Evolutionary conservation across 106 monocot genomes (phyloP).

Genomic region (Iris macrosiphon): DNA sequence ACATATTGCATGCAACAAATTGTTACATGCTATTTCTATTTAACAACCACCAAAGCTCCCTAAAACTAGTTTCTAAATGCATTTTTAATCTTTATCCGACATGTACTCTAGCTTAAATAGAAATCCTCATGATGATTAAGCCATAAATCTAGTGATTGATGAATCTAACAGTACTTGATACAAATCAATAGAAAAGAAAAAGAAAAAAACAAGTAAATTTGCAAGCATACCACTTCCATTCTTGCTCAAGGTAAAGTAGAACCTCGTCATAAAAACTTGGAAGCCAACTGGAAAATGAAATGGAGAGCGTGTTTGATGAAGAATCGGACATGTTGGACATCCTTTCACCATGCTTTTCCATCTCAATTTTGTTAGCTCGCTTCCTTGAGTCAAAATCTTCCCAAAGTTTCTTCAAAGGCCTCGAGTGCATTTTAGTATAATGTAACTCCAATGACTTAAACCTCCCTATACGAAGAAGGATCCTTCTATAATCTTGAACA

Average conservation of each 20-base stretch:
- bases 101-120: too few species aligned
- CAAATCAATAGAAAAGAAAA: too few species aligned
- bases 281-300: conserved; percentile 84
- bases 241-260: conserved; percentile 90
- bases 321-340: conserved; percentile 6
- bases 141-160: too few species aligned
- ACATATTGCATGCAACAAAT: too few species aligned
- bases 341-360: conserved; percentile 51
- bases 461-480: conserved; percentile 89
- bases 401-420: conserved; percentile 89
- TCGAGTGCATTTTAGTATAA: conserved; percentile 77
- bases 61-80: too few species aligned
- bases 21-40: too few species aligned
- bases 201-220: too few species aligned
- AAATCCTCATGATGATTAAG: too few species aligned
- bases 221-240: conserved; percentile 91
- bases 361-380: conserved; percentile 35
- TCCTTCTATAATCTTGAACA: conserved; percentile 85
- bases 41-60: too few species aligned
- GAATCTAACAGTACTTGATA: too few species aligned
- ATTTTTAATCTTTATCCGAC: too few species aligned
- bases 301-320: conserved; percentile 13
- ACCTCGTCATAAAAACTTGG: conserved; percentile 95
- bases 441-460: conserved; percentile 76
- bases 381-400: conserved; percentile 78